Percentiles rank a stretch among this genome's conserved stretches.
Evolutionary conservation across 2,329 filamentous ascomycete genomes (phyloP).

Genomic region (Camillea tinctor): DNA sequence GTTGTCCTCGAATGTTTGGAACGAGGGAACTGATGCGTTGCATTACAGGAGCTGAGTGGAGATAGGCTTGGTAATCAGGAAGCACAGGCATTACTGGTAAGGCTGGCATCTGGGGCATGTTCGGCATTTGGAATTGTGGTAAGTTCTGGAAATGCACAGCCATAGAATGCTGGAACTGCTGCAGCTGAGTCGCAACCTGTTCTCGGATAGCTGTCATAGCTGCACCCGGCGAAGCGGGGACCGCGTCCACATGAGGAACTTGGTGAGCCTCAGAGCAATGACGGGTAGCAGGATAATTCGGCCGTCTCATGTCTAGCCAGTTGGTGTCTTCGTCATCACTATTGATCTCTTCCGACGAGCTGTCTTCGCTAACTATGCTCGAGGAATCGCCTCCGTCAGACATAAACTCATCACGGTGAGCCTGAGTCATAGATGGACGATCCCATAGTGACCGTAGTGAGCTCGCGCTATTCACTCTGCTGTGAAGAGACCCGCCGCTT

Average conservation of each 20-base stretch:
- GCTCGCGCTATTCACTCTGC: constrained; percentile 63
- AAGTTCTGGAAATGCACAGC: constrained; percentile 65
- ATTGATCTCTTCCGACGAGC: constrained; percentile 36
- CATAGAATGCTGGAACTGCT: constrained; percentile 73
- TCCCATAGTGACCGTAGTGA: constrained; percentile 70
- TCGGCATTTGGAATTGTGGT: constrained; percentile 61
- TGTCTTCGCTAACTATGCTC: constrained; percentile 35
- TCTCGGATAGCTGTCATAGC: constrained; percentile 71
- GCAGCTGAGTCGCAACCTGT: constrained; percentile 69
- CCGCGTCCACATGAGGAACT: constrained; percentile 33
- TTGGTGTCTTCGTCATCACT: constrained; percentile 41
- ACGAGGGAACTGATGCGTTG: constrained; percentile 71
- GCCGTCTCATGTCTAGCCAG: constrained; percentile 39
- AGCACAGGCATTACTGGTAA: constrained; percentile 60
- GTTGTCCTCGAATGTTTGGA: constrained; percentile 57
- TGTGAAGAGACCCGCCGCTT: constrained; percentile 61
- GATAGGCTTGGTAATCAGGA: constrained; percentile 70
- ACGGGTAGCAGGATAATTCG: constrained; percentile 22
- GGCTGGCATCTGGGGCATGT: constrained; percentile 59
- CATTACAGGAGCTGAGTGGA: constrained; percentile 60
- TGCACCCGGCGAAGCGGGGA: constrained; percentile 55
- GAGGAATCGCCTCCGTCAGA: constrained; percentile 42
- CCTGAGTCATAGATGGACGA: constrained; percentile 39
- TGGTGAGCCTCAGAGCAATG: constrained; percentile 22
- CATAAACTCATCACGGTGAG: constrained; percentile 37